These are phyloP conservation scores for Termitomyces titanicus DNA, from an alignment of 768 basidiomycete species.

Conservation along the genomic window DNA sequence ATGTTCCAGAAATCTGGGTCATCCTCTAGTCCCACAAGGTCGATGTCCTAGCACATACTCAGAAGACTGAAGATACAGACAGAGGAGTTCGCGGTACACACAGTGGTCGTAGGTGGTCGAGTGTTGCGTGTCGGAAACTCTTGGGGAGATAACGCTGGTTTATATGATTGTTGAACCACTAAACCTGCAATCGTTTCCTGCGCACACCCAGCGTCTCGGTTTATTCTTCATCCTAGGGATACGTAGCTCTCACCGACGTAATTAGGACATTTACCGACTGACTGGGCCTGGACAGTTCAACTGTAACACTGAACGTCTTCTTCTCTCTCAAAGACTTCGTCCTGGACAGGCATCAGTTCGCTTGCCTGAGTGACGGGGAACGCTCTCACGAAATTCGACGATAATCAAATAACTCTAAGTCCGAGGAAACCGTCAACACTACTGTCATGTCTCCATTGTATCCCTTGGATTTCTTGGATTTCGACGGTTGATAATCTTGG, in stretches of 20 bases:
- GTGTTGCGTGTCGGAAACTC: slow-evolving; percentile 71
- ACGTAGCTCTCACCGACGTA: slow-evolving; percentile 47
- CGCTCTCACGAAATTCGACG: slow-evolving; percentile 67
- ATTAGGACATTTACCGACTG: slow-evolving; percentile 61
- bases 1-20: slow-evolving; percentile 67
- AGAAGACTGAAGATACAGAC: not conserved
- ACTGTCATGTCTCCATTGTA: slow-evolving; percentile 58
- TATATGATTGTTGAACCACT: slow-evolving; percentile 46
- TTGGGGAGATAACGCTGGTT: slow-evolving; percentile 47
- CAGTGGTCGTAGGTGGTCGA: slow-evolving; percentile 59
- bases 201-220: slow-evolving; percentile 1
- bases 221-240: not conserved
- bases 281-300: slow-evolving; percentile 68
- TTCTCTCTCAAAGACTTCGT: slow-evolving; percentile 61
- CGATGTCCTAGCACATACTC: slow-evolving; percentile 47
- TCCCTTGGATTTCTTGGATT: slow-evolving; percentile 41
- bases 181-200: slow-evolving; percentile 79
- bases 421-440: slow-evolving; percentile 74
- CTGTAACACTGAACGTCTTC: slow-evolving; percentile 59
- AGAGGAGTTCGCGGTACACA: slow-evolving; percentile 26
- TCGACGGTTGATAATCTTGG: slow-evolving; percentile 19
- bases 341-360: slow-evolving; percentile 31
- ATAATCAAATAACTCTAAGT: slow-evolving; percentile 72
- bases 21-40: slow-evolving; percentile 64
- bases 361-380: not conserved